A percentile compares a stretch with the other conserved stretches of the same genome.
These are phyloP conservation scores for Harrya chromipes DNA, from an alignment of 768 basidiomycete species.

Conservation along the genomic window DNA sequence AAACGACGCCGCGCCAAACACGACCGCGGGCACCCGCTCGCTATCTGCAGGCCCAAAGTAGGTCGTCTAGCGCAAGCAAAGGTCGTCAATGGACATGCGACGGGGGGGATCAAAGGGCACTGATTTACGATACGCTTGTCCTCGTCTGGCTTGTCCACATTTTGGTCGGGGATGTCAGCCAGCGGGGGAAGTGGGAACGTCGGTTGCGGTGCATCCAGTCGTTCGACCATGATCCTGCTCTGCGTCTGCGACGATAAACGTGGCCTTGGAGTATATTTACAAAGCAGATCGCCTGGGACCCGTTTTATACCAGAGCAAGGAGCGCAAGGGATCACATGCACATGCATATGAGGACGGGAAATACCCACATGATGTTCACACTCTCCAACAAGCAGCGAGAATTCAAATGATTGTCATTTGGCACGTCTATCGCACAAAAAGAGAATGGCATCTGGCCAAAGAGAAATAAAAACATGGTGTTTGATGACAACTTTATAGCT, in stretches of 20 bases:
- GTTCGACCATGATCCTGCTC: constrained; percentile 36
- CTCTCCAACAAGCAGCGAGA: background rate
- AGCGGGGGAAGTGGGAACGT: constrained; percentile 38
- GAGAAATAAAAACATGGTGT: background rate
- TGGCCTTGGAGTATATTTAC: background rate
- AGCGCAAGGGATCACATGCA: constrained; percentile 2
- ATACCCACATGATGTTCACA: constrained; percentile 3
- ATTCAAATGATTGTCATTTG: constrained; percentile 15
- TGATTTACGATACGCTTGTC: constrained; percentile 35
- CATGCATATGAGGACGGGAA: background rate
- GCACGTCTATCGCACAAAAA: constrained; percentile 18
- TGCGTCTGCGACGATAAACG: background rate
- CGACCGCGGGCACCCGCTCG: constrained; percentile 43
- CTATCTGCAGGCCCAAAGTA: constrained; percentile 29
- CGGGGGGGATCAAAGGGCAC: background rate
- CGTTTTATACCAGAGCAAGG: background rate
- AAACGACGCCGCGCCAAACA: constrained; percentile 73
- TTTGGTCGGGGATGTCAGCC: constrained; percentile 40
- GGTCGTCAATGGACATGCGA: constrained; percentile 5
- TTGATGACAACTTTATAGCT: constrained; percentile 42
- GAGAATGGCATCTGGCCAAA: background rate
- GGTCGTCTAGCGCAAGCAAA: constrained; percentile 22
- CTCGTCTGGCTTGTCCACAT: constrained; percentile 37
- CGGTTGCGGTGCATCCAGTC: constrained; percentile 41
- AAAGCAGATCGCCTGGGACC: background rate